Evolutionary conservation across 1,284 basidiomycete species (phyloP).

Genomic region (Marasmius fiardii): DNA sequence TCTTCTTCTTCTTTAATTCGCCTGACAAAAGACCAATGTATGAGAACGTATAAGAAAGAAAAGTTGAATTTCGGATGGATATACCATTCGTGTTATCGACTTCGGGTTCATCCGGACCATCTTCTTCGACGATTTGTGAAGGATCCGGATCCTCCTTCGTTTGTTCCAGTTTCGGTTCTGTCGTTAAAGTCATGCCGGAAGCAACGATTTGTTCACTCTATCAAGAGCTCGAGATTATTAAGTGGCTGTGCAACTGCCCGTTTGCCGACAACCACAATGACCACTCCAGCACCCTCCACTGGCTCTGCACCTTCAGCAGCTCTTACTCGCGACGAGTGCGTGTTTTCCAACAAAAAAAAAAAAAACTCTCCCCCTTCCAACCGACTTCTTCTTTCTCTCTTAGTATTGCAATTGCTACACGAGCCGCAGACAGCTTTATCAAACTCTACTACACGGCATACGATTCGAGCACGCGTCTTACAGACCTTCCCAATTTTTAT

Average conservation of each 20-base stretch:
- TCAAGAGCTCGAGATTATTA: neutral
- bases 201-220: neutral
- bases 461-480: slow-evolving; percentile 66
- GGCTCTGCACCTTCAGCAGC: slow-evolving; percentile 3
- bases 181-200: neutral
- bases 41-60: neutral
- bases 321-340: slow-evolving; percentile 15
- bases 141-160: slow-evolving; percentile 14
- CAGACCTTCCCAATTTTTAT: slow-evolving; percentile 76
- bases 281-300: slow-evolving; percentile 6
- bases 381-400: neutral
- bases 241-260: neutral
- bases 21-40: slow-evolving; percentile 22
- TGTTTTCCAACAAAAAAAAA: neutral
- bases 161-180: slow-evolving; percentile 5
- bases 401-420: slow-evolving; percentile 78
- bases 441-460: slow-evolving; percentile 76
- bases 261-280: slow-evolving; percentile 3
- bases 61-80: neutral
- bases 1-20: slow-evolving; percentile 82
- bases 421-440: slow-evolving; percentile 77
- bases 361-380: neutral
- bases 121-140: slow-evolving; percentile 65
- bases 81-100: slow-evolving; percentile 10
- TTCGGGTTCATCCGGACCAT: slow-evolving; percentile 59